phyloP scores from a whole-genome alignment of 129 eudicot genomes.

The Deinandra increscens region DNA sequence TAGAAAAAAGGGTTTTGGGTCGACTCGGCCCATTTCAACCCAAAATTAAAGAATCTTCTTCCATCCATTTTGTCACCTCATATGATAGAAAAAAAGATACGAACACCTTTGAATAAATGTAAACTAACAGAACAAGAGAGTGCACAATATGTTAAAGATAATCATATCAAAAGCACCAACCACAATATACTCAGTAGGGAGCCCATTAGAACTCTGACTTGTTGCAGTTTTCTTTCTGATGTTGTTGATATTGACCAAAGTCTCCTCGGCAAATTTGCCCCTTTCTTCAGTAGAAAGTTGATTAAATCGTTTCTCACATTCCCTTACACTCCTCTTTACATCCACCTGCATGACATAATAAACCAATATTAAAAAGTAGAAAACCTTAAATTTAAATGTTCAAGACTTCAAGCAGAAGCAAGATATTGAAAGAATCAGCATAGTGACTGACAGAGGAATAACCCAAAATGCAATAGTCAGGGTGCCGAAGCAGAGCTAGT shows the following conservation, averaged over 20 bases:
- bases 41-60: too few relatives aligned
- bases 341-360: conserved; percentile 51
- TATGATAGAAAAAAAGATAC: not conserved
- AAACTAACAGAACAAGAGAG: not conserved
- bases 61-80: not conserved
- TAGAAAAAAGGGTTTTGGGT: too few relatives aligned
- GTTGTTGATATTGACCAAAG: conserved; percentile 71
- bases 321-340: conserved; percentile 49
- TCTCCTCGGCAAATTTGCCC: conserved; percentile 86
- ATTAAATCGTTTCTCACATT: conserved; percentile 69
- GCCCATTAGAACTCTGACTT: conserved; percentile 38
- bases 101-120: not conserved
- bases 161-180: conserved; percentile 33
- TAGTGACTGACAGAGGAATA: conserved; percentile 70
- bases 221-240: conserved; percentile 43
- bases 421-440: not conserved
- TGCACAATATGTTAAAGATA: not conserved
- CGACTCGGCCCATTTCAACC: too few relatives aligned
- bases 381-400: not conserved
- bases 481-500: conserved; percentile 76
- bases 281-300: conserved; percentile 75
- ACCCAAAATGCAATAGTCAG: conserved; percentile 76
- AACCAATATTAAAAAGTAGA: not conserved
- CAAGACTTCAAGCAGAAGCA: conserved; percentile 1
- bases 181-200: conserved; percentile 80